Conservation (phyloP, 345 rosid species). For the Eucalyptus curtisii region DNA sequence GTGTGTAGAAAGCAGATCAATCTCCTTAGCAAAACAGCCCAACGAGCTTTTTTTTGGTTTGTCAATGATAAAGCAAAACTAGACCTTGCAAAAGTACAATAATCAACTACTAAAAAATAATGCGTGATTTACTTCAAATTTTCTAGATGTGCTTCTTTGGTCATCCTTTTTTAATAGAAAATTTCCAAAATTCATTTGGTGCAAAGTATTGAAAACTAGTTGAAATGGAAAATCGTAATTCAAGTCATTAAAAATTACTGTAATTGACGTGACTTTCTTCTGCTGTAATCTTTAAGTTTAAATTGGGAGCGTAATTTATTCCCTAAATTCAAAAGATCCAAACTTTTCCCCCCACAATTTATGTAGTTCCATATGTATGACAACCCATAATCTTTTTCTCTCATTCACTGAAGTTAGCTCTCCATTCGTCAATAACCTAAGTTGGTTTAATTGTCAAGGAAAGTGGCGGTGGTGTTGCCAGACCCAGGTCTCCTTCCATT, state of each 20-base stretch:
- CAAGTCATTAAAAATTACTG: too few species aligned
- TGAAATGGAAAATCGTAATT: too few species aligned
- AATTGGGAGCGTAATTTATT: background rate
- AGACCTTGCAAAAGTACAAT: background rate
- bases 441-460: background rate
- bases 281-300: background rate
- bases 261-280: background rate
- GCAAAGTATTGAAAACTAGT: background rate
- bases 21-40: background rate
- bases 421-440: background rate
- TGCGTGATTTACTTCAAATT: background rate
- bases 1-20: background rate
- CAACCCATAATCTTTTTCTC: background rate
- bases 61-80: background rate
- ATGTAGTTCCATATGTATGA: background rate
- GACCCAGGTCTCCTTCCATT: background rate
- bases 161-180: background rate
- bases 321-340: background rate
- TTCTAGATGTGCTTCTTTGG: background rate
- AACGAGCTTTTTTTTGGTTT: background rate
- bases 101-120: background rate
- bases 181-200: too few species aligned
- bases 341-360: background rate
- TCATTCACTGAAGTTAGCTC: background rate
- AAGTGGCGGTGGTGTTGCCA: background rate